Evolutionary conservation across 345 rosid genomes (phyloP).

Genomic region (Xanthoceras sorbifolium): DNA sequence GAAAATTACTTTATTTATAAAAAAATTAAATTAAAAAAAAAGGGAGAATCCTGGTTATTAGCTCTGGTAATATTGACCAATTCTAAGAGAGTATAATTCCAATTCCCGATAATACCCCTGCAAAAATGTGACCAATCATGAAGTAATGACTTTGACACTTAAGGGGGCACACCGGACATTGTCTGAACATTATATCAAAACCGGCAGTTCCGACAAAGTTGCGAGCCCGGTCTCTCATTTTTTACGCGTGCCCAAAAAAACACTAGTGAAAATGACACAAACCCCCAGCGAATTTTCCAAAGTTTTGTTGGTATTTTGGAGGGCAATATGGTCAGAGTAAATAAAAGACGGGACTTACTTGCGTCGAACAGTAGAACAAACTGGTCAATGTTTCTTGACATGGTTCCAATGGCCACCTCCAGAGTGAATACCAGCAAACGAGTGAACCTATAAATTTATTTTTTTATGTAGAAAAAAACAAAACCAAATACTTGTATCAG

Average conservation of each 20-base stretch:
- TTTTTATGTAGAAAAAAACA: background rate
- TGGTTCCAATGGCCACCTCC: slow-evolving; percentile 80
- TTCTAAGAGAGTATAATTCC: slow-evolving; percentile 24
- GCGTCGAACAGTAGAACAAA: slow-evolving; percentile 89
- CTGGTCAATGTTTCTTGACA: slow-evolving; percentile 78
- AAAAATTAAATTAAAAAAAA: slow-evolving; percentile 27
- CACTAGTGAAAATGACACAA: slow-evolving; percentile 17
- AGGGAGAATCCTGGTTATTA: slow-evolving; percentile 28
- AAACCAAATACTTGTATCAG: background rate
- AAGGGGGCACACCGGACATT: slow-evolving; percentile 53
- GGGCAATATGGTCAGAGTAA: slow-evolving; percentile 8
- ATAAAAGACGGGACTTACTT: slow-evolving; percentile 49
- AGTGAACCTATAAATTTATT: slow-evolving; percentile 46
- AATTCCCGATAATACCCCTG: slow-evolving; percentile 63
- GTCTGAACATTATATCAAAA: slow-evolving; percentile 32
- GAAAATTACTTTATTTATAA: background rate
- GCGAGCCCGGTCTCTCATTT: slow-evolving; percentile 10
- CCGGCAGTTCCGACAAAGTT: slow-evolving; percentile 44
- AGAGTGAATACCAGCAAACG: slow-evolving; percentile 87
- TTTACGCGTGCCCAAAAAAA: slow-evolving; percentile 24
- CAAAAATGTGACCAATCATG: slow-evolving; percentile 5
- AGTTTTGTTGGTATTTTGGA: background rate
- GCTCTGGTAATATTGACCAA: slow-evolving; percentile 37
- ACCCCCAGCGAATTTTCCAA: slow-evolving; percentile 6
- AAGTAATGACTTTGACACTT: slow-evolving; percentile 31